phyloP scores from a whole-genome alignment of 73 alveolate species.

The Tetrahymena borealis region DNA sequence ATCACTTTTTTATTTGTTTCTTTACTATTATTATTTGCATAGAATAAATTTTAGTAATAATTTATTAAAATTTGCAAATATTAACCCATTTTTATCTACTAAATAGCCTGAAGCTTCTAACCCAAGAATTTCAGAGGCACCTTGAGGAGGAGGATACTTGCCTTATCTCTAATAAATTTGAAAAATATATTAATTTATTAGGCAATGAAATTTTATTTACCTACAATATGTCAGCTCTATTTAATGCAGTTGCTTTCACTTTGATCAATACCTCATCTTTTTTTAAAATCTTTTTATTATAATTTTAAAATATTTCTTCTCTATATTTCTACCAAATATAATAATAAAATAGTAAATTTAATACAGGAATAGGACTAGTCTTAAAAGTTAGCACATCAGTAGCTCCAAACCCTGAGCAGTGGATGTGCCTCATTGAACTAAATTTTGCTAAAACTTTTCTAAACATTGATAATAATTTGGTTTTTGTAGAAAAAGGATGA shows the following conservation, averaged over 20 bases:
- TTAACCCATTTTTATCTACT: slow-evolving; percentile 10
- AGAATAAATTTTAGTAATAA: too few relatives aligned
- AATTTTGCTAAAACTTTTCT: neutral
- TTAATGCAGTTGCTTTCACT: slow-evolving; percentile 64
- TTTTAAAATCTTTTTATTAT: neutral
- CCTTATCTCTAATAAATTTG: slow-evolving; percentile 49
- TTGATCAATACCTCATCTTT: slow-evolving; percentile 44
- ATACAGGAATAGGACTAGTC: neutral
- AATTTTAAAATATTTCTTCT: neutral
- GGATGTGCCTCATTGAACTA: slow-evolving; percentile 12
- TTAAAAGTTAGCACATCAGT: neutral
- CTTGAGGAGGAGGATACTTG: slow-evolving; percentile 68
- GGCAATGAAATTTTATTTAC: neutral
- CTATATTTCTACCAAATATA: neutral
- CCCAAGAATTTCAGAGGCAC: slow-evolving; percentile 60
- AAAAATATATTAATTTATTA: neutral
- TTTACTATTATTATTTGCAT: slow-evolving; percentile 3
- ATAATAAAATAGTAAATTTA: neutral
- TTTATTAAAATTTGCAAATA: too few relatives aligned
- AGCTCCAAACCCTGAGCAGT: slow-evolving; percentile 20
- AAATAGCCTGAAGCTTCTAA: slow-evolving; percentile 65
- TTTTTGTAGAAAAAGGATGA: too few relatives aligned
- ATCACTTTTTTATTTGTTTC: slow-evolving; percentile 30
- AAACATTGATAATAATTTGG: neutral
- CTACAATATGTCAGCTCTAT: slow-evolving; percentile 71